Evolutionary conservation across 176 grass and related monocot genomes (phyloP), one percentile per base, ranked within the genome.

Genomic region (Puya raimondii): DNA sequence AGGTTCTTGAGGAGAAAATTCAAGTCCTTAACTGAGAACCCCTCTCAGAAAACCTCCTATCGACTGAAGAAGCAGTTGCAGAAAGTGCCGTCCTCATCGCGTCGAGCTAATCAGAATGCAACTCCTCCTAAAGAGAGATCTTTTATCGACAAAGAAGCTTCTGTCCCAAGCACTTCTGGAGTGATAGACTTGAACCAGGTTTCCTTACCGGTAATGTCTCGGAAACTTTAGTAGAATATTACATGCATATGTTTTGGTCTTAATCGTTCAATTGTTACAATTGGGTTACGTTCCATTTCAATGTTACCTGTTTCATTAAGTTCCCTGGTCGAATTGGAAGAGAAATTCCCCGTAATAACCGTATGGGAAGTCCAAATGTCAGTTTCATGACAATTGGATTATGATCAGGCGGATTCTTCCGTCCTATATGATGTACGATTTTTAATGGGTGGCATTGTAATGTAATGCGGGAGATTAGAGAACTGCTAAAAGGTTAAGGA

Each of bases 101-200:
- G 23, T 69, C 51, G 18, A 63, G 13, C 16, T 14, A 61, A 16
- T 49, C 65, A 77, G 16, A 23, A 11, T 23, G 6, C 9, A 27
- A 23, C 50, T 18, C 53, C 50, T 61, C 33, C 21, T 2, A 51
- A 52, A 47, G 57, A 70, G 16, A 48, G 25, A 20, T 53, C 13
- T 18, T 61, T 9, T 70, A 51, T 29, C 16, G 65, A 6, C 51
- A 75, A 71, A 14, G 72, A 69, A 1, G 65, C 61, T 69, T 21
- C n/a, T 14, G 25, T 69, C 71, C 72, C 72, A 53, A 82, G 72
- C 50, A 58, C 47, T 0, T 80, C 76, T 68, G 72, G 66, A 1
- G 76, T 77, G 59, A 82, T 91, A 12, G 89, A 91, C 70, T 78
- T 88, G 70, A 91, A 91, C 9, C 82, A 91, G 79, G 79, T 78